These are phyloP conservation scores for Nepenthes mirabilis DNA, from an alignment of 148 eudicot species.

Conservation along the genomic window DNA sequence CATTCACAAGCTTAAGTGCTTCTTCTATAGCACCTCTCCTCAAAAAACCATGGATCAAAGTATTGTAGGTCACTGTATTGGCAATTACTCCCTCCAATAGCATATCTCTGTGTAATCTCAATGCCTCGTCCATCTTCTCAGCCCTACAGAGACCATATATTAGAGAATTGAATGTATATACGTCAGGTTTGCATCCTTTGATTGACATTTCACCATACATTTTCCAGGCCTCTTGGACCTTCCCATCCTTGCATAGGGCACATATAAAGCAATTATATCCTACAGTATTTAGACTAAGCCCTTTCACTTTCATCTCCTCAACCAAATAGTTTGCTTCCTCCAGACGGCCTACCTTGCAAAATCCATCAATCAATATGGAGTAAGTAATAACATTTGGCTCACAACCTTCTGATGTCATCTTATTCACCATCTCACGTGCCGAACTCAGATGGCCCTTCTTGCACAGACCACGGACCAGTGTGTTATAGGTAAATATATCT, in stretches of 20 bases:
- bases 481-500: conserved; percentile 66
- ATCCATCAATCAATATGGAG: conserved; percentile 62
- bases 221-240: conserved; percentile 43
- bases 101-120: conserved; percentile 60
- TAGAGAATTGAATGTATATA: conserved; percentile 66
- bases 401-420: conserved; percentile 48
- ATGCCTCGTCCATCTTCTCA: conserved; percentile 62
- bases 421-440: conserved; percentile 42
- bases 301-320: conserved; percentile 53
- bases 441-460: conserved; percentile 42
- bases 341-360: conserved; percentile 47
- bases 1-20: conserved; percentile 73
- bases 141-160: conserved; percentile 68
- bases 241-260: conserved; percentile 57
- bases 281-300: conserved; percentile 45
- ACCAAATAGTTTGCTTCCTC: conserved; percentile 41
- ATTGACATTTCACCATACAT: conserved; percentile 34
- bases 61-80: conserved; percentile 77
- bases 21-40: conserved; percentile 42
- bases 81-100: conserved; percentile 84
- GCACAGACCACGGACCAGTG: conserved; percentile 63
- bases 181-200: conserved; percentile 67
- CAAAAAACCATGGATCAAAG: conserved; percentile 68
- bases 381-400: conserved; percentile 54
- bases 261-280: conserved; percentile 73